Conservation (phyloP, 768 basidiomycete genomes). For the Suillus alpinus region DNA sequence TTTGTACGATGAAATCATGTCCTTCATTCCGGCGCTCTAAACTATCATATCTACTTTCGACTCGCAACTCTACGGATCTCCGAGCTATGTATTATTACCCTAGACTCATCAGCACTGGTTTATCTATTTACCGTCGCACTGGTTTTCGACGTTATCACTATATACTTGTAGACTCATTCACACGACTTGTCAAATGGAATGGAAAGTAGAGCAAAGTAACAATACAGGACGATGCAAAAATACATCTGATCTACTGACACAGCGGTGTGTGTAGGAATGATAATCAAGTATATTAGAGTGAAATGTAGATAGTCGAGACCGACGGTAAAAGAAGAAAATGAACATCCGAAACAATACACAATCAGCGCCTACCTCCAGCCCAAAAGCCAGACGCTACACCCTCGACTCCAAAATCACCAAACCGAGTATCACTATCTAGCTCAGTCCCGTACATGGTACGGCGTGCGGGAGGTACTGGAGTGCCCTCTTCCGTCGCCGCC, state of each 20-base stretch:
- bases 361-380: conserved; percentile 47
- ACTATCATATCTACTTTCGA: background rate
- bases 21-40: conserved; percentile 66
- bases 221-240: background rate
- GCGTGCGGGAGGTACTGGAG: conserved; percentile 47
- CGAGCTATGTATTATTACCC: too few relatives aligned
- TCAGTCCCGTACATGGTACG: conserved; percentile 86
- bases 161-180: background rate
- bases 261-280: background rate
- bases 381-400: conserved; percentile 75
- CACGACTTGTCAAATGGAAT: background rate
- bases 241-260: conserved; percentile 1
- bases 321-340: background rate
- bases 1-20: conserved; percentile 80
- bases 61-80: background rate
- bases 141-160: background rate
- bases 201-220: background rate
- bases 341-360: background rate
- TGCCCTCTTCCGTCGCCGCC: conserved; percentile 36
- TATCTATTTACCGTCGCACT: background rate
- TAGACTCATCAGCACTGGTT: background rate
- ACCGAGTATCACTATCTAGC: conserved; percentile 76
- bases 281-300: conserved; percentile 1
- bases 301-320: conserved; percentile 2
- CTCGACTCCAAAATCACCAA: conserved; percentile 81